phyloP scores from a whole-genome alignment of 768 basidiomycete genomes.

The Pleurotus platypus region DNA sequence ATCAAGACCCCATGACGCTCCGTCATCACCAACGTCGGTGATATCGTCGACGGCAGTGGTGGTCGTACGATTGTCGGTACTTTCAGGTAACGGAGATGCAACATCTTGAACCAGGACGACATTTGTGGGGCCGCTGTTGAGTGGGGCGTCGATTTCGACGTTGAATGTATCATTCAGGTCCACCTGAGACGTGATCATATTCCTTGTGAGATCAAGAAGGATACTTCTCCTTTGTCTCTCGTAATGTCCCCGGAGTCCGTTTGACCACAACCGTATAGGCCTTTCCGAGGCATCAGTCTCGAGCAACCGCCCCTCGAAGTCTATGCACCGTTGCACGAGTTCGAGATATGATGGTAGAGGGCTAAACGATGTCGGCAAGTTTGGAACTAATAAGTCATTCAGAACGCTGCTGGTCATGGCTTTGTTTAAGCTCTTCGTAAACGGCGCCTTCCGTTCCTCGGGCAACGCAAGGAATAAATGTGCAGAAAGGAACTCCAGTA shows the following conservation, averaged over 20 bases:
- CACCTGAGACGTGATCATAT: constrained; percentile 43
- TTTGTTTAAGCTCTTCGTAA: constrained; percentile 57
- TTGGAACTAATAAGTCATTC: constrained; percentile 61
- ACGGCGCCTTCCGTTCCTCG: constrained; percentile 33
- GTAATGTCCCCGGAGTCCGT: constrained; percentile 69
- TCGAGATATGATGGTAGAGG: constrained; percentile 60
- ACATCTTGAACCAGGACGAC: constrained; percentile 5
- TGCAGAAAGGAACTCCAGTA: constrained; percentile 61
- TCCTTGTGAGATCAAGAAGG: constrained; percentile 62
- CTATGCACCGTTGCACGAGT: constrained; percentile 52
- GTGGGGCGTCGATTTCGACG: constrained; percentile 30
- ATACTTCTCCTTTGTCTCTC: constrained; percentile 68
- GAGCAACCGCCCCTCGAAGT: constrained; percentile 61
- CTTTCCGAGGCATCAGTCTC: constrained; percentile 44
- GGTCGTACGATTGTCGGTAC: background rate
- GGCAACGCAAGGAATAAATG: constrained; percentile 60
- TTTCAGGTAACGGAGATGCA: background rate
- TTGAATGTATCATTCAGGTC: constrained; percentile 36
- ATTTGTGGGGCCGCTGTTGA: background rate
- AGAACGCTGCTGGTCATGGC: constrained; percentile 61
- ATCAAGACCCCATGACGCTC: constrained; percentile 46
- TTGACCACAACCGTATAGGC: constrained; percentile 65
- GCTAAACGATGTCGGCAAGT: constrained; percentile 63
- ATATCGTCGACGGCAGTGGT: constrained; percentile 8
- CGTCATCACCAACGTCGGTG: constrained; percentile 28